Percentiles rank a stretch among this genome's conserved stretches.
phyloP scores from a whole-genome alignment of 257 asterid genomes.

The Solanum tarijense region DNA sequence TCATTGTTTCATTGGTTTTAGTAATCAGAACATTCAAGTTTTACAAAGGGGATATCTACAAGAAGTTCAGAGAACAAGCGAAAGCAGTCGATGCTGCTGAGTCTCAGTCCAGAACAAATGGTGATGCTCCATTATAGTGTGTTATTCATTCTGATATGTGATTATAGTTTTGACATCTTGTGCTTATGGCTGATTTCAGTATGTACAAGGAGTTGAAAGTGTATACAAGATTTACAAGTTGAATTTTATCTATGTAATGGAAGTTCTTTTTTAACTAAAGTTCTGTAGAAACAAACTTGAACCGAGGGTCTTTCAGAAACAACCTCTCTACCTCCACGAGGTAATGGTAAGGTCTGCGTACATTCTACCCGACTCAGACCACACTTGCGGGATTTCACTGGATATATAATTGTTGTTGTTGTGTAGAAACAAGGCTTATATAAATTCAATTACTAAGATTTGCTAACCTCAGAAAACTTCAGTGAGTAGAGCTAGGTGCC shows the following conservation, averaged over 20 bases:
- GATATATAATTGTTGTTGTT: not conserved
- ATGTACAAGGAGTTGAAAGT: not conserved
- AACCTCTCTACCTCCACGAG: not conserved
- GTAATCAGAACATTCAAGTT: constrained; percentile 39
- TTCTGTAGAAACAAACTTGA: not conserved
- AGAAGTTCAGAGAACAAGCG: constrained; percentile 30
- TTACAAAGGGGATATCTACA: constrained; percentile 41
- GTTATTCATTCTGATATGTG: not conserved
- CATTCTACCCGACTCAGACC: not conserved
- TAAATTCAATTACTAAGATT: not conserved
- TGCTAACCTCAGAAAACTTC: not conserved
- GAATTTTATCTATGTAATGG: not conserved
- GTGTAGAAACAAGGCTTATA: not conserved
- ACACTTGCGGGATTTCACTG: not conserved
- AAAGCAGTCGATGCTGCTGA: not conserved
- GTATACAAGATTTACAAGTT: not conserved
- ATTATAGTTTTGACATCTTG: not conserved
- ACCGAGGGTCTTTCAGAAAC: not conserved
- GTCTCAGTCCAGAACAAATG: not conserved
- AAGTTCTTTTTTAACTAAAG: not conserved
- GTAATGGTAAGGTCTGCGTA: fast-evolving
- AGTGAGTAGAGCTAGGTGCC: not conserved
- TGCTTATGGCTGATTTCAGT: not conserved
- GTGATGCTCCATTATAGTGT: not conserved
- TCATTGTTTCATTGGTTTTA: constrained; percentile 21